Evolutionary conservation across 225 moss, liverwort and hornwort species (phyloP), one percentile per base, ranked within the genome.

Genomic region (Neckera pumila): DNA sequence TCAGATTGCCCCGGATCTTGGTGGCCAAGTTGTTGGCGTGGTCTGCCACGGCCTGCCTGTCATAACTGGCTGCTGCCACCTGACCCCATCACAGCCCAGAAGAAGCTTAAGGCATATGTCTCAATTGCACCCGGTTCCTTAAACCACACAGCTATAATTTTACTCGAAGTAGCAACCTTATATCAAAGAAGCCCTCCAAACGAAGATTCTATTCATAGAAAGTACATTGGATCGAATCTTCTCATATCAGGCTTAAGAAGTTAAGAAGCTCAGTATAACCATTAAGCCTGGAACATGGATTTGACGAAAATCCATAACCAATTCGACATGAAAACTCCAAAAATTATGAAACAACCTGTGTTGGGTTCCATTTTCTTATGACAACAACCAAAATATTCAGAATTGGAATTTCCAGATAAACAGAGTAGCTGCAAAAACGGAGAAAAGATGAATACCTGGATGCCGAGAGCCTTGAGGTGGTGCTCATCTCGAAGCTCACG

Each of bases 401-500:
- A 12, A 72, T 58, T 40, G 40, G 19, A 59, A 42, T 28, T 79
- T 79, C 40, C 40, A 40, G 47, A n/a, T 76, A 76, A 85, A 54
- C 61, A 65, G 76, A 89, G n/a, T 33, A 62, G 14, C 42, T 59
- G 76, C 20, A 42, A 64, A 56, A 84, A 73, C 36, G 74, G 47
- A 87, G 84, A 66, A 80, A 70, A 51, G 89, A 28, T 57, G 42
- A 45, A 67, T 81, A 96, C 98, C 94, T 99, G 98, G 88, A 99
- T 99, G 47, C 97, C 97, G 74, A 99, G 94, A 26, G 98, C 93
- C 90, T 96, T 95, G 64, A 99, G 92, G 89, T 99, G 98, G 87
- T 97, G 96, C 84, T 95, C 97, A 92, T 99, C 96, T 86, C 93
- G 96, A 58, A 99, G 93, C 89, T 99, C 98, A 66, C 98, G 97